Evolutionary conservation across 2,329 filamentous ascomycete genomes (phyloP), one percentile per base, ranked within the genome.

Genomic region (Remersonia thermophila): DNA sequence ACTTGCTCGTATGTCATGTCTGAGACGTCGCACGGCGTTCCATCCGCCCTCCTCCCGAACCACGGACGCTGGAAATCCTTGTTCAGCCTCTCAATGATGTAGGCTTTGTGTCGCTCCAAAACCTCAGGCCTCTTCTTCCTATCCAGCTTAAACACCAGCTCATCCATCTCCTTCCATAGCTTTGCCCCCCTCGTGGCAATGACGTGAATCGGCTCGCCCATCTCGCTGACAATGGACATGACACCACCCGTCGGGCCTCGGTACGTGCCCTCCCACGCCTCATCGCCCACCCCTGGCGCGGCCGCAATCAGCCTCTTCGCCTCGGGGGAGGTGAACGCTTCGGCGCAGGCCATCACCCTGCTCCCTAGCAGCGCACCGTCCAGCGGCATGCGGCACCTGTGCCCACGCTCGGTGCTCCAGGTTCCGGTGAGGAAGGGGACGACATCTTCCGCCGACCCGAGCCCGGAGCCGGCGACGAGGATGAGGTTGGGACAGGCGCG

Each of bases 191-290:
- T 80, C 33, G 89, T 98, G 9, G 89, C 91, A 39, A 98, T 73
- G 66, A 96, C 96, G 69, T 98, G 89, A 43, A 98, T 98, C 4
- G 89, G 89, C 67, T 98, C 89, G 33, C 89, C 91, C 91, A 96
- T 96, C 63, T 98, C 91, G 2, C 89, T 95, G 45, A 85, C 77
- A 32, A 98, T 87, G 18, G 91, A 95, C 50, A 96, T 86, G 43
- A 98, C 77, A 55, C 91, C 91, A 51, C 89, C 89, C 39, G 86
- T 81, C 18, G 86, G 71, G 17, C 82, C 83, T 63, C 86, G 84
- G 66, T 93, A 93, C 4, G 84, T 89, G 61, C 85, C 77, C 61
- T 93, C 84, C 86, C 86, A 94, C 46, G 87, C 70, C 42, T 59
- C 60, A 52, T 94, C 84, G 33, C 80, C 78, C 25, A 93, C 67